Evolutionary conservation across 2,329 filamentous ascomycete species (phyloP).

Genomic region (Talaromyces verruculosus): DNA sequence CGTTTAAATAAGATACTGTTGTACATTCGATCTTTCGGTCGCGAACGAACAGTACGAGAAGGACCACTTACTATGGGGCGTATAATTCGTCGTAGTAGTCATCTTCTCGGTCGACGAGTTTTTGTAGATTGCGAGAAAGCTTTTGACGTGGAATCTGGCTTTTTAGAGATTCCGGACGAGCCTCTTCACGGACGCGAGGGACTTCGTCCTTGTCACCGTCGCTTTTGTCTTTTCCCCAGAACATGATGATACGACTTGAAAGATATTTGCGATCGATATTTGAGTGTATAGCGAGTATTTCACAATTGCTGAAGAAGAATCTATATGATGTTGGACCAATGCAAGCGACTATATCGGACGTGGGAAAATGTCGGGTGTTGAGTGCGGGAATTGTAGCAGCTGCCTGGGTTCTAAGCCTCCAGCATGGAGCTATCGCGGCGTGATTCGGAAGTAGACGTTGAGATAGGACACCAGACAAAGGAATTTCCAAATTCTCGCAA

Average conservation of each 20-base stretch:
- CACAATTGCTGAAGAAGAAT: neutral
- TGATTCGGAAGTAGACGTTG: neutral
- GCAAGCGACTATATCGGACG: neutral
- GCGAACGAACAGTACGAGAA: slow-evolving; percentile 9
- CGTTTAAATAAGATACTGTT: neutral
- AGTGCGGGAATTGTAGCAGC: neutral
- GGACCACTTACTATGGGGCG: slow-evolving; percentile 68
- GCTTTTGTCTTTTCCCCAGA: slow-evolving; percentile 35
- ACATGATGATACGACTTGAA: slow-evolving; percentile 24
- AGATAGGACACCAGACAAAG: too few species aligned
- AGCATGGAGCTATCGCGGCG: neutral
- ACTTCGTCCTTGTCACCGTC: slow-evolving; percentile 21
- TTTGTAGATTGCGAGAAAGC: slow-evolving; percentile 57
- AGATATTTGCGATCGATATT: neutral
- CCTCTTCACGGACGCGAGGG: slow-evolving; percentile 31
- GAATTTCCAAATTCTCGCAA: neutral
- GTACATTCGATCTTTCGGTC: neutral
- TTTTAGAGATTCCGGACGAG: slow-evolving; percentile 27
- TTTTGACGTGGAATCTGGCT: slow-evolving; percentile 51
- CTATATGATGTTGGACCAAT: neutral
- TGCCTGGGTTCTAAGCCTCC: slow-evolving; percentile 4
- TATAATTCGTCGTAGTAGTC: slow-evolving; percentile 75
- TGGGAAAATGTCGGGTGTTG: neutral
- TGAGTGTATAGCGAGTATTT: neutral
- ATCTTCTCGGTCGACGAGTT: slow-evolving; percentile 62